A percentile compares a stretch with the other conserved stretches of the same genome.
Evolutionary conservation across 768 basidiomycete species (phyloP).

Genomic region (Agrocybe pediades): DNA sequence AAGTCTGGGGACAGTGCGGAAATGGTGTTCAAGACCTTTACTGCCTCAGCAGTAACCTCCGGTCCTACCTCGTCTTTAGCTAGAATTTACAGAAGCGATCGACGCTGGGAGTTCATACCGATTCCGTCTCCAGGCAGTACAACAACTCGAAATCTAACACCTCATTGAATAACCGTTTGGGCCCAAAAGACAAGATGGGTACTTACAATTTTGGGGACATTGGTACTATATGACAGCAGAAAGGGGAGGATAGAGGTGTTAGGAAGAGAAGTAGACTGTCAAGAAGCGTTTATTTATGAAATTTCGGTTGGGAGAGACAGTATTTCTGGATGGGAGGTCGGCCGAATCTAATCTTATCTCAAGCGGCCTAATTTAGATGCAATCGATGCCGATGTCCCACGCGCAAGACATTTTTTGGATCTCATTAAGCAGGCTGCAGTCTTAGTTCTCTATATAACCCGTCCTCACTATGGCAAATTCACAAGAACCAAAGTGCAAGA

Average conservation of each 20-base stretch:
- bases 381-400: slow-evolving; percentile 6
- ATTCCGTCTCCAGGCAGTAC: slow-evolving; percentile 98
- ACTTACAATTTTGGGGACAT: slow-evolving; percentile 50
- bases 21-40: slow-evolving; percentile 77
- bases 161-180: slow-evolving; percentile 4
- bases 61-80: slow-evolving; percentile 57
- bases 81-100: not conserved
- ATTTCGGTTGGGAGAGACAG: slow-evolving; percentile 5
- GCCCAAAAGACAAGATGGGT: not conserved
- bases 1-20: slow-evolving; percentile 63
- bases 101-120: slow-evolving; percentile 49
- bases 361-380: not conserved
- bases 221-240: not conserved
- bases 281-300: slow-evolving; percentile 9
- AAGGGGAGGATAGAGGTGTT: not conserved
- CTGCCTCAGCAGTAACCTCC: slow-evolving; percentile 85
- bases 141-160: slow-evolving; percentile 77
- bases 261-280: not conserved
- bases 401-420: slow-evolving; percentile 18
- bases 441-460: not conserved
- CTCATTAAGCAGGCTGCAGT: not conserved
- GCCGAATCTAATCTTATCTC: slow-evolving; percentile 27
- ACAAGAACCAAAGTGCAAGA: slow-evolving; percentile 58
- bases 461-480: slow-evolving; percentile 16
- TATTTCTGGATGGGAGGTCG: slow-evolving; percentile 10